Evolutionary conservation across 2,329 filamentous ascomycete species (phyloP).

Genomic region (Pseudocercospora eumusae): DNA sequence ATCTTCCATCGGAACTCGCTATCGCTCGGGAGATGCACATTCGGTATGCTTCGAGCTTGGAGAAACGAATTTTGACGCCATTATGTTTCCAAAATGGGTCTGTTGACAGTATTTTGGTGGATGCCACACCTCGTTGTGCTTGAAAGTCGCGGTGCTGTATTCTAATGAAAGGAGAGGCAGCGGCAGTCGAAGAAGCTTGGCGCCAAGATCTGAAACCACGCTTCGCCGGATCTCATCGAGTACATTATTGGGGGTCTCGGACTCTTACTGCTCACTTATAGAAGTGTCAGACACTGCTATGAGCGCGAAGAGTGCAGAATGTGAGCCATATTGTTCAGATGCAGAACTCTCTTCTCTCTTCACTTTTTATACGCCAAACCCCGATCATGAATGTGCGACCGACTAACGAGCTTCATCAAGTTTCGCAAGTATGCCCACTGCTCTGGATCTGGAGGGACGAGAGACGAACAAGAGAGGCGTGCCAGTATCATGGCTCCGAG

Average conservation of each 20-base stretch:
- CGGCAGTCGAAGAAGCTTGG: background rate
- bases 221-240: background rate
- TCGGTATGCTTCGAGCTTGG: background rate
- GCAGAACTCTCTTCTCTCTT: background rate
- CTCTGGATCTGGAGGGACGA: background rate
- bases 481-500: background rate
- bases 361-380: too few species aligned
- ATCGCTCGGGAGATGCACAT: background rate
- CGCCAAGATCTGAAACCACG: background rate
- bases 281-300: too few species aligned
- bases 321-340: background rate
- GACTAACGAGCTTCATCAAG: too few species aligned
- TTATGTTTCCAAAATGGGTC: background rate
- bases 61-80: too few species aligned
- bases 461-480: background rate
- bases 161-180: background rate
- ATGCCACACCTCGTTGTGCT: background rate
- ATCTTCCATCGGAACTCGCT: background rate
- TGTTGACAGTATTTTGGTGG: background rate
- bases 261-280: background rate
- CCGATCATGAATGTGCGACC: too few species aligned
- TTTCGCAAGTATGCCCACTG: background rate
- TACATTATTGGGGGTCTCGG: too few species aligned
- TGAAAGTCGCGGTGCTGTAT: background rate
- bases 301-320: background rate